Conservation (phyloP, 2,329 filamentous ascomycete species). For the Lomentospora prolificans region DNA sequence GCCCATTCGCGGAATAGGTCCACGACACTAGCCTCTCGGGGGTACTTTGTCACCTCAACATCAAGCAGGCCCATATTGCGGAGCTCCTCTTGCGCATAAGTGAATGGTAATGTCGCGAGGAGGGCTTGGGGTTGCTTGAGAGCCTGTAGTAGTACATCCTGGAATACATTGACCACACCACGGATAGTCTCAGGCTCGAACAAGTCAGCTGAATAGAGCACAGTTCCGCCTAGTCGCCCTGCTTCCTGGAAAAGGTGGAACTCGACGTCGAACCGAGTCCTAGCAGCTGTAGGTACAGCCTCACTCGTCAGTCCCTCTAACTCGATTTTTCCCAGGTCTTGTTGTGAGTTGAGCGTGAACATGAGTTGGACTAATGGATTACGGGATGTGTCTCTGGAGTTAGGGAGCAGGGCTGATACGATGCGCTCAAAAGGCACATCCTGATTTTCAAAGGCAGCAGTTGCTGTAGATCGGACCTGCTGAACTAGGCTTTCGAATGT, state of each 20-base stretch:
- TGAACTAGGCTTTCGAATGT: constrained; percentile 13
- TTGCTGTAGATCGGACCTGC: constrained; percentile 12
- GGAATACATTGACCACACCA: constrained; percentile 13
- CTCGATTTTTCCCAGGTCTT: constrained; percentile 9
- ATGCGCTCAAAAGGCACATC: constrained; percentile 16
- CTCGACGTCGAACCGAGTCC: not conserved
- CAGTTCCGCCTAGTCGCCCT: not conserved
- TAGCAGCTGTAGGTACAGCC: not conserved
- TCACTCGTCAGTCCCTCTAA: not conserved
- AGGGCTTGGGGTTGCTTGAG: not conserved
- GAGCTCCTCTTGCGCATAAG: constrained; percentile 5
- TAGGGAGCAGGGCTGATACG: constrained; percentile 10
- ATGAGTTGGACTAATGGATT: constrained; percentile 13
- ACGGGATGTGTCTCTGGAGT: constrained; percentile 8
- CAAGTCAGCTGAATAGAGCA: not conserved
- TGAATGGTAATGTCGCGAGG: not conserved
- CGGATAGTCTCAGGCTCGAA: constrained; percentile 10
- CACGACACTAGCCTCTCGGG: constrained; percentile 13
- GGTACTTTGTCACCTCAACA: constrained; percentile 9
- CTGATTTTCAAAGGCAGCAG: constrained; percentile 14
- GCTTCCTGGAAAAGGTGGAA: not conserved
- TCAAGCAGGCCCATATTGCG: constrained; percentile 11
- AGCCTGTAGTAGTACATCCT: constrained; percentile 10
- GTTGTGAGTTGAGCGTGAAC: constrained; percentile 16
- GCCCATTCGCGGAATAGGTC: constrained; percentile 16